phyloP scores from a whole-genome alignment of 441 rosid genomes.

The Jatropha multifida region DNA sequence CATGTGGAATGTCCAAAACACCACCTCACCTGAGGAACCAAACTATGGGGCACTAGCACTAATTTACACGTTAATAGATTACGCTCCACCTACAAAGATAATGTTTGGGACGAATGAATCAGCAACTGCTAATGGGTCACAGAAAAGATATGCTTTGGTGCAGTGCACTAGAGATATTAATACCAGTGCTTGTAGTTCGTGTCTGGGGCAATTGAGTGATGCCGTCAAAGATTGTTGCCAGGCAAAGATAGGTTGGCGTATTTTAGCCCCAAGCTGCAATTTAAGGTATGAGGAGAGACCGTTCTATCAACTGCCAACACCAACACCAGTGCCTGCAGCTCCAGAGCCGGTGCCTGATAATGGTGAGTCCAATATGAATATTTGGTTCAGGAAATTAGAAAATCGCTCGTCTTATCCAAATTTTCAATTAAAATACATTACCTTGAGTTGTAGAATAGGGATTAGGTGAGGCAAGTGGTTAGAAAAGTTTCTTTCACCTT shows the following conservation, averaged over 20 bases:
- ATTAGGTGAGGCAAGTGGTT: background rate
- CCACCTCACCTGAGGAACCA: slow-evolving; percentile 17
- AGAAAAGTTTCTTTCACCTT: background rate
- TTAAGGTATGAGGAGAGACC: slow-evolving; percentile 31
- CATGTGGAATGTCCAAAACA: slow-evolving; percentile 24
- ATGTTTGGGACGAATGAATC: slow-evolving; percentile 23
- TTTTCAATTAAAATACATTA: background rate
- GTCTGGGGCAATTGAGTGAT: slow-evolving; percentile 16
- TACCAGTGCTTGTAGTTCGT: slow-evolving; percentile 19
- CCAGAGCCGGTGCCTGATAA: slow-evolving; percentile 13
- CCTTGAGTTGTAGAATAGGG: background rate
- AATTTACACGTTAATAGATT: slow-evolving; percentile 9
- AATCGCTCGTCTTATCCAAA: background rate
- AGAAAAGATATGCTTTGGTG: slow-evolving; percentile 26
- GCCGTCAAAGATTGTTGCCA: slow-evolving; percentile 19
- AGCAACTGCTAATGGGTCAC: background rate
- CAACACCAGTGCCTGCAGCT: slow-evolving; percentile 16
- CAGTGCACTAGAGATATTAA: slow-evolving; percentile 41
- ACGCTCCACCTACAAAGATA: background rate
- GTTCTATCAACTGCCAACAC: slow-evolving; percentile 13
- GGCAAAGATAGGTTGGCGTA: slow-evolving; percentile 32
- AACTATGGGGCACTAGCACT: slow-evolving; percentile 20
- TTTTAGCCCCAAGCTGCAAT: slow-evolving; percentile 37
- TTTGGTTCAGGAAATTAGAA: background rate
- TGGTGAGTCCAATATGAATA: slow-evolving; percentile 17